These are phyloP conservation scores for Suillus subalutaceus DNA, from an alignment of 768 basidiomycete species.

Conservation along the genomic window DNA sequence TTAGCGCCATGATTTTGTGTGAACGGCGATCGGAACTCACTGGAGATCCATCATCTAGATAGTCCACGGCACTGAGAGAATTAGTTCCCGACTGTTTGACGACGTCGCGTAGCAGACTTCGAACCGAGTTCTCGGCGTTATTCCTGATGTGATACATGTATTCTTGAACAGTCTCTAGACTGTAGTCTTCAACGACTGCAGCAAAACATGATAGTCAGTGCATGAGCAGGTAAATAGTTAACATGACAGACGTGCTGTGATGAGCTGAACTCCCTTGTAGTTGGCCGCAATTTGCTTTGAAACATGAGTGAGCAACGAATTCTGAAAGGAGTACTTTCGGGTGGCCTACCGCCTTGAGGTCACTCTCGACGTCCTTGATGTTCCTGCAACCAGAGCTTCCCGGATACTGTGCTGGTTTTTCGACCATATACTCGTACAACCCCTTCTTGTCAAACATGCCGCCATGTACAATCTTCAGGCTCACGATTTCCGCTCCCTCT, in stretches of 20 bases:
- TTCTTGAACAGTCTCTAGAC: slow-evolving; percentile 83
- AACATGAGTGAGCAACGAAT: not conserved
- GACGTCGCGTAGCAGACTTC: slow-evolving; percentile 77
- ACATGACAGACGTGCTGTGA: slow-evolving; percentile 67
- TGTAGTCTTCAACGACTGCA: slow-evolving; percentile 84
- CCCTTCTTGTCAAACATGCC: slow-evolving; percentile 81
- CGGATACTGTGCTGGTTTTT: slow-evolving; percentile 78
- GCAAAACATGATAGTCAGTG: slow-evolving; percentile 11
- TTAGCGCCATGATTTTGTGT: not conserved
- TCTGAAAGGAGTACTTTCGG: not conserved
- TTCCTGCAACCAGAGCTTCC: slow-evolving; percentile 89
- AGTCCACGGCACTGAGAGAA: slow-evolving; percentile 72
- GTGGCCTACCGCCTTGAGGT: slow-evolving; percentile 78
- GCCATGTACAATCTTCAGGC: slow-evolving; percentile 87
- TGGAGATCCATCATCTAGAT: slow-evolving; percentile 87
- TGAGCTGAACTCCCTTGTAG: slow-evolving; percentile 86
- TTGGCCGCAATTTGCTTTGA: slow-evolving; percentile 90
- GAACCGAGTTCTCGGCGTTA: slow-evolving; percentile 88
- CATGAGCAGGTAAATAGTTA: slow-evolving; percentile 1
- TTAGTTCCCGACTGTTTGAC: slow-evolving; percentile 68
- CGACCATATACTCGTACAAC: slow-evolving; percentile 78
- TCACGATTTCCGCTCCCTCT: slow-evolving; percentile 90
- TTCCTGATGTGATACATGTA: slow-evolving; percentile 91
- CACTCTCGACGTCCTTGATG: slow-evolving; percentile 88
- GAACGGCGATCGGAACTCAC: slow-evolving; percentile 39